Conservation (phyloP, 2,329 filamentous ascomycete genomes). For the Thelonectria blattea region DNA sequence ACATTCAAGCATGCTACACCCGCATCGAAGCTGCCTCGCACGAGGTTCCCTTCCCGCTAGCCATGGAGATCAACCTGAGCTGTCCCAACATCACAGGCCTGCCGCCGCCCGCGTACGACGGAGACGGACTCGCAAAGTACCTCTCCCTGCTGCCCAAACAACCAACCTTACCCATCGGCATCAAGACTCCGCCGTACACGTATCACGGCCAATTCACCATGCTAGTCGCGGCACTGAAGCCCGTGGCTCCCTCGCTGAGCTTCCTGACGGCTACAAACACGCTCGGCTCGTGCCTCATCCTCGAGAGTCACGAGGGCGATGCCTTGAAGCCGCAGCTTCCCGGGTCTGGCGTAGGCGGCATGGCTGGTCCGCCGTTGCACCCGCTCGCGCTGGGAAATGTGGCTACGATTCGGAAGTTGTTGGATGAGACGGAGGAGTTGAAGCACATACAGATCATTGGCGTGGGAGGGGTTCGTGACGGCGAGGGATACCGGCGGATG, state of each 20-base stretch:
- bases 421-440: constrained; percentile 58
- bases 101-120: constrained; percentile 74
- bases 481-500: constrained; percentile 69
- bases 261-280: constrained; percentile 80
- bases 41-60: constrained; percentile 56
- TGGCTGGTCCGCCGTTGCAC: constrained; percentile 76
- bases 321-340: constrained; percentile 53
- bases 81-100: constrained; percentile 76
- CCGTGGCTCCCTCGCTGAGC: constrained; percentile 48
- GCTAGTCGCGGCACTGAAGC: constrained; percentile 58
- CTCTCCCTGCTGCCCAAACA: constrained; percentile 52
- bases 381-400: constrained; percentile 79
- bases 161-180: constrained; percentile 55
- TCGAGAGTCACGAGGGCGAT: constrained; percentile 42
- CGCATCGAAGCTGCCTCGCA: constrained; percentile 50
- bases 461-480: constrained; percentile 73
- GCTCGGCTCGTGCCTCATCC: constrained; percentile 70
- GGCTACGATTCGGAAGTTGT: constrained; percentile 64
- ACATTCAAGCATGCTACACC: constrained; percentile 63
- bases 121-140: constrained; percentile 58
- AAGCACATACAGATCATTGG: constrained; percentile 69
- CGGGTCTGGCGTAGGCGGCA: constrained; percentile 67
- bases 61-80: constrained; percentile 78
- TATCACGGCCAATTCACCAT: constrained; percentile 68
- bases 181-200: constrained; percentile 81